A percentile compares a stretch with the other conserved stretches of the same genome.
phyloP scores from a whole-genome alignment of 768 basidiomycete genomes.

The Gelatoporia subvermispora region DNA sequence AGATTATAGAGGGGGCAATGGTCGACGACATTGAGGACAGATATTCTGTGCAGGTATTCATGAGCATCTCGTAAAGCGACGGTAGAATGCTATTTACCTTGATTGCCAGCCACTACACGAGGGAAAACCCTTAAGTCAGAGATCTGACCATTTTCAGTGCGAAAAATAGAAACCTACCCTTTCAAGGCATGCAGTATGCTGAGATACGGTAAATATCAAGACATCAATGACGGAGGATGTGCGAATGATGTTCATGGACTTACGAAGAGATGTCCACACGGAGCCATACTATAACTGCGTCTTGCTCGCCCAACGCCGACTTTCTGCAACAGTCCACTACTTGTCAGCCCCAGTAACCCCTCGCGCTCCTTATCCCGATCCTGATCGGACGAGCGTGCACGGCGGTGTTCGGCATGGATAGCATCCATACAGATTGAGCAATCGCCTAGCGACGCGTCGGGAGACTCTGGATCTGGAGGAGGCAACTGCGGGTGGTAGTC shows the following conservation, averaged over 20 bases:
- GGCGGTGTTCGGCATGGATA: constrained; percentile 33
- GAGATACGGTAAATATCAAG: constrained; percentile 1
- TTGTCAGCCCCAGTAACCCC: constrained; percentile 44
- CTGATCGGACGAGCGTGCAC: constrained; percentile 30
- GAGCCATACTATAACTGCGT: constrained; percentile 77
- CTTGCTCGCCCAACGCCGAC: constrained; percentile 37
- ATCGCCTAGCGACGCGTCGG: constrained; percentile 74
- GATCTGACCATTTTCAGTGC: constrained; percentile 5
- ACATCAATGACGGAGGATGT: not conserved
- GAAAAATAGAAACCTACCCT: constrained; percentile 23
- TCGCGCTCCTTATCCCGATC: constrained; percentile 32
- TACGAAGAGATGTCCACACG: constrained; percentile 86
- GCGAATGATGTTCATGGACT: constrained; percentile 24
- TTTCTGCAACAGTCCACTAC: constrained; percentile 24
- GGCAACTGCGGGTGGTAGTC: constrained; percentile 85
- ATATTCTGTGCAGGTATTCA: constrained; percentile 54
- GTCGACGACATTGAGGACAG: constrained; percentile 85
- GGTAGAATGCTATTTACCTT: constrained; percentile 39
- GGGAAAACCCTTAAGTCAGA: constrained; percentile 44
- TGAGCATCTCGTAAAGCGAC: not conserved
- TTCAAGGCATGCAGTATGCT: constrained; percentile 88
- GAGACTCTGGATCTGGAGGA: constrained; percentile 65
- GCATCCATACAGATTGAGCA: constrained; percentile 94
- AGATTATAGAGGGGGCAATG: constrained; percentile 70
- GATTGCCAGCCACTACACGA: constrained; percentile 63